Evolutionary conservation across 192 early-diverging fungal species (phyloP).

Genomic region (Coemansia sp.): DNA sequence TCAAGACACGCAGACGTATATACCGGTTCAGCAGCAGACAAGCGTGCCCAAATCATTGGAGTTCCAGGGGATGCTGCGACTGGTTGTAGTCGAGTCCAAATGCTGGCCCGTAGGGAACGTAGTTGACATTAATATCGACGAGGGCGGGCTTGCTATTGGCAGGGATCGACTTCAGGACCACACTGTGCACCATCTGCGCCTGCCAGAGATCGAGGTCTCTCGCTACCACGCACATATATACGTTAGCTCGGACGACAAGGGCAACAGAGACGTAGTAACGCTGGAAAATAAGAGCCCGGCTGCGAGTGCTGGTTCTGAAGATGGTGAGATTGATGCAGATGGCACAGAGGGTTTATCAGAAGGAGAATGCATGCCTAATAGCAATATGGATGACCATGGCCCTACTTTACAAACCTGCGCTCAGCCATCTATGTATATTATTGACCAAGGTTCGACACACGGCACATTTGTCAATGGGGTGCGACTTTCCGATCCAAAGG

Average conservation of each 20-base stretch:
- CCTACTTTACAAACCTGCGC: background rate
- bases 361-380: constrained; percentile 17
- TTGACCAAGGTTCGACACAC: constrained; percentile 72
- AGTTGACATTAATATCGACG: constrained; percentile 58
- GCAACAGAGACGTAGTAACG: background rate
- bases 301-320: constrained; percentile 29
- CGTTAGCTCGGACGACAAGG: constrained; percentile 22
- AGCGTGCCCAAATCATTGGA: background rate
- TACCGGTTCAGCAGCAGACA: constrained; percentile 37
- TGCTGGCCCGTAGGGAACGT: constrained; percentile 46
- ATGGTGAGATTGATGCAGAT: constrained; percentile 32
- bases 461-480: constrained; percentile 71
- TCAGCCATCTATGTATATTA: constrained; percentile 46
- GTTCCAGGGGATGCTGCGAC: constrained; percentile 41
- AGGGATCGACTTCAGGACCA: constrained; percentile 58
- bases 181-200: constrained; percentile 50
- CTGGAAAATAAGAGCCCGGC: background rate
- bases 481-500: constrained; percentile 65
- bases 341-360: constrained; percentile 14
- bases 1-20: constrained; percentile 49
- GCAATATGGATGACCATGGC: background rate
- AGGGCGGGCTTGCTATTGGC: constrained; percentile 56
- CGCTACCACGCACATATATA: constrained; percentile 66
- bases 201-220: constrained; percentile 65
- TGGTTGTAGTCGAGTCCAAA: constrained; percentile 62